phyloP scores from a whole-genome alignment of 768 basidiomycete species.

The Podaxis rugospora region DNA sequence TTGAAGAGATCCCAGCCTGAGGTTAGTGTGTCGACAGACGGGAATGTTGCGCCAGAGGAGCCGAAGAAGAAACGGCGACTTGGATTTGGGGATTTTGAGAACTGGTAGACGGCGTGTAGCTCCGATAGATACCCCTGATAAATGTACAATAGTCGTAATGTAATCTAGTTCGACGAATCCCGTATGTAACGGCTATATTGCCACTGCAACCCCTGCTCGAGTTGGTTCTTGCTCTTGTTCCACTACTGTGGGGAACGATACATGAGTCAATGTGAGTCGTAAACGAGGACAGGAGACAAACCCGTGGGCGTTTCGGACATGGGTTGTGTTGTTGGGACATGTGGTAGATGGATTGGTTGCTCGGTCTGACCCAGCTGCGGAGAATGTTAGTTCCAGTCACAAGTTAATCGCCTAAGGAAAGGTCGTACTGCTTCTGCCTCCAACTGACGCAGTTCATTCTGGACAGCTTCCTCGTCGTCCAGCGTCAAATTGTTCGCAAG shows the following conservation, averaged over 20 bases:
- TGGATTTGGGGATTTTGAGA: constrained; percentile 90
- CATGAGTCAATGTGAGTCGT: neutral
- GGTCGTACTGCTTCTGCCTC: constrained; percentile 57
- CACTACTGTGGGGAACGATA: neutral
- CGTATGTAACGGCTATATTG: constrained; percentile 18
- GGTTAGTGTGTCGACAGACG: constrained; percentile 9
- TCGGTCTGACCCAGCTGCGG: constrained; percentile 27
- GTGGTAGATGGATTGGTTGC: constrained; percentile 42
- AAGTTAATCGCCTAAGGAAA: neutral
- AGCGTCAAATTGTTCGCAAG: constrained; percentile 74
- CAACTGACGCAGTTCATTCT: constrained; percentile 70
- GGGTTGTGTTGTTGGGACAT: constrained; percentile 46
- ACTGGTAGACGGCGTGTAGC: constrained; percentile 49
- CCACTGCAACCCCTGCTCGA: constrained; percentile 26
- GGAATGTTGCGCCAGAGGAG: constrained; percentile 31
- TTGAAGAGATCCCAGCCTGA: constrained; percentile 28
- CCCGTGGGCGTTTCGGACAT: constrained; percentile 26
- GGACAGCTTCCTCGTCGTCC: constrained; percentile 94
- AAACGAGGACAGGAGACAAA: constrained; percentile 12
- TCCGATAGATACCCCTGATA: constrained; percentile 1
- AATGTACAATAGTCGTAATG: constrained; percentile 2
- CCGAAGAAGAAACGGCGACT: constrained; percentile 76
- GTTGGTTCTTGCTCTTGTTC: constrained; percentile 15
- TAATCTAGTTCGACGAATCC: neutral
- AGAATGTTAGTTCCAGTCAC: constrained; percentile 3